These are phyloP conservation scores for Monilinia laxa DNA, from an alignment of 2,329 filamentous ascomycete genomes.

Conservation along the genomic window DNA sequence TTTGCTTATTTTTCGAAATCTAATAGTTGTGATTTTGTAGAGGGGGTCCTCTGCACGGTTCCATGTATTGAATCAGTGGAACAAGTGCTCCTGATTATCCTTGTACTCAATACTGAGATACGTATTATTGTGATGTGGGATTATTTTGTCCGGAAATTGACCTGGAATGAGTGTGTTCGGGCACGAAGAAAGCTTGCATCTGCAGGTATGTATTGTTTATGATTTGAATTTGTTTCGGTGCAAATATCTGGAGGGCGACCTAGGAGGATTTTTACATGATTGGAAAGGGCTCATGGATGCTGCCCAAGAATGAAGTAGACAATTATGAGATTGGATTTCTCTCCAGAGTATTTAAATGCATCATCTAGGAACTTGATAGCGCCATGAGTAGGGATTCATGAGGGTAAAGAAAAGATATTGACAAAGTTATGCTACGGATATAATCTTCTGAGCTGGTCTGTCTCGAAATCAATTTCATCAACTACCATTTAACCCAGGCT, in stretches of 20 bases:
- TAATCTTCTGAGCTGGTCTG: background rate
- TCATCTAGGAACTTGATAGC: background rate
- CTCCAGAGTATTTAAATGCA: background rate
- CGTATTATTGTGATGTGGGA: background rate
- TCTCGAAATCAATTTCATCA: no score
- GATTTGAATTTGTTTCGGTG: no score
- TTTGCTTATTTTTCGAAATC: background rate
- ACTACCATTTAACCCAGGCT: no score
- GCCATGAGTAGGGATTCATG: background rate
- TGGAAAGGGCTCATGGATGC: background rate
- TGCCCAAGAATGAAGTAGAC: background rate
- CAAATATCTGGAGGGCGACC: no score
- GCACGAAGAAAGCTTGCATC: background rate
- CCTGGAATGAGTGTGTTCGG: background rate
- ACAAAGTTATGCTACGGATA: no score
- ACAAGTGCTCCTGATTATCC: background rate
- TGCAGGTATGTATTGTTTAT: background rate
- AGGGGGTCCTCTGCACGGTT: background rate
- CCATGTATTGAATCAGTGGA: background rate
- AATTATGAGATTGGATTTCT: background rate
- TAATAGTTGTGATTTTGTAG: background rate
- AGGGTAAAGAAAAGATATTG: background rate
- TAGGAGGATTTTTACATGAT: no score
- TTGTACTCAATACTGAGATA: background rate
- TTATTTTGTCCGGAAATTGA: background rate